These are phyloP conservation scores for Backusella tuberculispora DNA, from an alignment of 192 early-diverging fungal species.

Conservation along the genomic window DNA sequence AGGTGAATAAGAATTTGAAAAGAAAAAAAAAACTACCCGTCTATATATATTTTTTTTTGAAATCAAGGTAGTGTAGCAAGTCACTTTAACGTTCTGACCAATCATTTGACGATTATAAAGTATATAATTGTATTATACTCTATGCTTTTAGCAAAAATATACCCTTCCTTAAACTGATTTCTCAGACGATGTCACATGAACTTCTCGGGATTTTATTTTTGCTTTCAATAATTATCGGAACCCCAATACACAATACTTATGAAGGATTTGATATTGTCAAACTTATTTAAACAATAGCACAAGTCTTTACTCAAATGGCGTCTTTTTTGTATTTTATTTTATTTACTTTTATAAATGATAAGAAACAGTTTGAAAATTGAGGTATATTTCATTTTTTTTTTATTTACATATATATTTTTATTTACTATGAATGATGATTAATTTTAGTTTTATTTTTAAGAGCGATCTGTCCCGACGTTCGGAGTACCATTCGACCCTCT, in stretches of 20 bases:
- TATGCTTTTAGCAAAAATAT: conserved; percentile 6
- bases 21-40: background rate
- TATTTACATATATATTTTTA: too few relatives aligned
- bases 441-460: conserved; percentile 3
- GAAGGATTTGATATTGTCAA: background rate
- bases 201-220: background rate
- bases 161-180: background rate
- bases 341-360: background rate
- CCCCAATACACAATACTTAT: background rate
- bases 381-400: background rate
- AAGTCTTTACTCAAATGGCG: background rate
- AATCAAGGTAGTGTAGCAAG: conserved; percentile 2
- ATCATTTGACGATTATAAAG: background rate
- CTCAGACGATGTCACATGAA: conserved; percentile 16
- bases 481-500: background rate
- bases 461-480: conserved; percentile 7
- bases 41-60: conserved; percentile 1
- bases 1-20: background rate
- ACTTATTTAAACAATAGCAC: background rate
- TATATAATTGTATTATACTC: conserved; percentile 13
- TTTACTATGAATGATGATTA: background rate
- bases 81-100: background rate
- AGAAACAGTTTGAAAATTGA: background rate
- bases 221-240: background rate
- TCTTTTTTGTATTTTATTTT: background rate